These are phyloP conservation scores for Sarocladium kiliense DNA, from an alignment of 2,329 filamentous ascomycete species.

Conservation along the genomic window DNA sequence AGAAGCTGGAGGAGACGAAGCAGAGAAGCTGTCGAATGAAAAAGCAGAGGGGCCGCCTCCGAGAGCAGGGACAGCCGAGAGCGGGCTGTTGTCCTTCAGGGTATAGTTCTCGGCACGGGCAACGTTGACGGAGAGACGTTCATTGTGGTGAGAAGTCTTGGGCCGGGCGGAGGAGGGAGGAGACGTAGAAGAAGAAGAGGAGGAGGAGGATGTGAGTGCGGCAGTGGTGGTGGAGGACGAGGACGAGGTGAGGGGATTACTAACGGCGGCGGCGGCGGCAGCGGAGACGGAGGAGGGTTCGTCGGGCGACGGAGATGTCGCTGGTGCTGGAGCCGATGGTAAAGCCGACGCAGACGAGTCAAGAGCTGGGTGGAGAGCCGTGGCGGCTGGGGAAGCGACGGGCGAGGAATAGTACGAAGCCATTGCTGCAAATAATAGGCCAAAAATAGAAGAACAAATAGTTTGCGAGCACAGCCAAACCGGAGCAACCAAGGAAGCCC, in stretches of 20 bases:
- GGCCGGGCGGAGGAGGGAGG: constrained; percentile 15
- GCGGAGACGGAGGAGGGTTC: constrained; percentile 15
- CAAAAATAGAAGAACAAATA: neutral
- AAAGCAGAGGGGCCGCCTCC: constrained; percentile 17
- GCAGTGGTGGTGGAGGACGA: constrained; percentile 16
- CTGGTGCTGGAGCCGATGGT: neutral
- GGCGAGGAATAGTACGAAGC: neutral
- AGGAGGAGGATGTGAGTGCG: constrained; percentile 1
- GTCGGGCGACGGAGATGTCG: neutral
- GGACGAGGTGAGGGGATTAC: constrained; percentile 7
- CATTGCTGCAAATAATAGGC: constrained; percentile 1
- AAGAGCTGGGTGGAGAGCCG: constrained; percentile 46
- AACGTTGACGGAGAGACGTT: constrained; percentile 17
- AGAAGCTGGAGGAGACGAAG: constrained; percentile 7
- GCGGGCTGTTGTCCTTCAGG: constrained; percentile 12
- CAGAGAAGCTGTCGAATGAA: constrained; percentile 6
- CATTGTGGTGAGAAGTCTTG: constrained; percentile 13
- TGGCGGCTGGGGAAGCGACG: constrained; percentile 30
- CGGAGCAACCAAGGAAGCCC: neutral
- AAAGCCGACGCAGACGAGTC: constrained; percentile 25
- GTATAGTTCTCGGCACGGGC: constrained; percentile 15
- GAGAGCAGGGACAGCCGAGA: constrained; percentile 19
- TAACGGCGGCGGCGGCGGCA: constrained; percentile 9
- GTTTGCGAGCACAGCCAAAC: neutral
- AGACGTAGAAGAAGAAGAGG: constrained; percentile 14